phyloP scores from a whole-genome alignment of 2,329 filamentous ascomycete species.

The Coniochaeta sp. region DNA sequence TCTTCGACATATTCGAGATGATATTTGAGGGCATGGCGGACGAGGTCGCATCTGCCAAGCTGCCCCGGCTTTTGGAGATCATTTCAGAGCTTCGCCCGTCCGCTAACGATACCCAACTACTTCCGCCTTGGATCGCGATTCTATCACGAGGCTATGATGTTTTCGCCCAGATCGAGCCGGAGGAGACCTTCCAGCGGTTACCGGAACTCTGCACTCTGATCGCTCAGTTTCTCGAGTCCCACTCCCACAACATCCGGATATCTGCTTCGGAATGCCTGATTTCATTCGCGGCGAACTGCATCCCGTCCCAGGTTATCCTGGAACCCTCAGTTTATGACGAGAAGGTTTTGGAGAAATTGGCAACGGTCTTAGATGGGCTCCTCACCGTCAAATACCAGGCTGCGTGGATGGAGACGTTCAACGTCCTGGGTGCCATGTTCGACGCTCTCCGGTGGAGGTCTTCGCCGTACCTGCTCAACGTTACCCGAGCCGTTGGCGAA shows the following conservation, averaged over 20 bases:
- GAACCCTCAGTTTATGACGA: slow-evolving; percentile 92
- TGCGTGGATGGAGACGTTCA: slow-evolving; percentile 93
- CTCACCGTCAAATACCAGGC: slow-evolving; percentile 87
- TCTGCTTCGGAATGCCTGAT: slow-evolving; percentile 93
- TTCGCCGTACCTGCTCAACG: slow-evolving; percentile 66
- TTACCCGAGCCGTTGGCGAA: slow-evolving; percentile 76
- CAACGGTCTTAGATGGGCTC: slow-evolving; percentile 64
- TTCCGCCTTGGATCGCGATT: slow-evolving; percentile 95
- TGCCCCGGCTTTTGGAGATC: slow-evolving; percentile 82
- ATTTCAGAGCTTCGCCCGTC: slow-evolving; percentile 88
- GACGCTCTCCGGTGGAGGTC: slow-evolving; percentile 81
- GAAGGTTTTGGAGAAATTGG: slow-evolving; percentile 76
- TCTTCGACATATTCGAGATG: slow-evolving; percentile 95
- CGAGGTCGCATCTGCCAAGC: slow-evolving; percentile 80
- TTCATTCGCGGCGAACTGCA: slow-evolving; percentile 84
- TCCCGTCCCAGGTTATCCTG: slow-evolving; percentile 74
- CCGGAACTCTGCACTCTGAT: slow-evolving; percentile 79
- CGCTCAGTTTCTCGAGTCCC: slow-evolving; percentile 73
- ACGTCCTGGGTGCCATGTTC: slow-evolving; percentile 79
- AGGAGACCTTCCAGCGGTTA: slow-evolving; percentile 86
- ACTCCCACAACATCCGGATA: slow-evolving; percentile 86
- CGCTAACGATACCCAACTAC: slow-evolving; percentile 86
- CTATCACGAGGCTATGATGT: slow-evolving; percentile 92
- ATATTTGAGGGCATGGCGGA: slow-evolving; percentile 92
- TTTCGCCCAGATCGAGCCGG: slow-evolving; percentile 76